A percentile compares a stretch with the other conserved stretches of the same genome.
Conservation (phyloP, 1,284 basidiomycete species). For the Termitomyces sp. region DNA sequence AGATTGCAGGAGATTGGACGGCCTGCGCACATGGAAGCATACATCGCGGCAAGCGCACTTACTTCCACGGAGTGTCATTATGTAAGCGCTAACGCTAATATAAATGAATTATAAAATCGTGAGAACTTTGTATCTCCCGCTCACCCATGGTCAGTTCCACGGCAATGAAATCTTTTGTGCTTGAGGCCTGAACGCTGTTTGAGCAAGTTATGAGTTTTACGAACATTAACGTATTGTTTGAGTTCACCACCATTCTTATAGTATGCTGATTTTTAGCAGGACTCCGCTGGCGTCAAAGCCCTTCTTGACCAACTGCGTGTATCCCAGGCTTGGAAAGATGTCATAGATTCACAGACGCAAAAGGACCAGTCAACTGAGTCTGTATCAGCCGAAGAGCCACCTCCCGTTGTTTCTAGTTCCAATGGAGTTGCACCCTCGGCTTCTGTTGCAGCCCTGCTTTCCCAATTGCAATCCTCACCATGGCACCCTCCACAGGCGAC, state of each 20-base stretch:
- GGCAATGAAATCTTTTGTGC: not conserved
- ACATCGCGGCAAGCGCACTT: no score
- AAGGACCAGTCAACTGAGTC: constrained; percentile 5
- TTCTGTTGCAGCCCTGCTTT: constrained; percentile 61
- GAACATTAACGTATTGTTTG: constrained; percentile 43
- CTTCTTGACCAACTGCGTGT: constrained; percentile 59
- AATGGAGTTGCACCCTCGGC: constrained; percentile 9
- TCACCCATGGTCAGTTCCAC: no score
- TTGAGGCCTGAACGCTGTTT: not conserved
- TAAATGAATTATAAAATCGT: not conserved
- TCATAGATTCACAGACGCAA: constrained; percentile 24
- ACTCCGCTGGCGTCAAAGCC: constrained; percentile 57
- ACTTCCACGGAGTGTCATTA: no score
- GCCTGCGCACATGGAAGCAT: no score
- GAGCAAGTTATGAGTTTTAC: constrained; percentile 29
- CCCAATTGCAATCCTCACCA: constrained; percentile 46
- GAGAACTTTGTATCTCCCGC: not conserved
- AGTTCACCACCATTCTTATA: constrained; percentile 6
- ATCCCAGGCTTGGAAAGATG: constrained; percentile 63
- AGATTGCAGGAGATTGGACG: no score
- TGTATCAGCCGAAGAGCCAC: not conserved
- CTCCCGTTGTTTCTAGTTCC: constrained; percentile 1
- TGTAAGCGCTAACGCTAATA: not conserved
- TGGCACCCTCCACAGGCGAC: constrained; percentile 1
- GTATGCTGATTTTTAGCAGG: constrained; percentile 34